Evolutionary conservation across 2,329 filamentous ascomycete genomes (phyloP), one percentile per base, ranked within the genome.

Genomic region (Aspergillus arachidicola): DNA sequence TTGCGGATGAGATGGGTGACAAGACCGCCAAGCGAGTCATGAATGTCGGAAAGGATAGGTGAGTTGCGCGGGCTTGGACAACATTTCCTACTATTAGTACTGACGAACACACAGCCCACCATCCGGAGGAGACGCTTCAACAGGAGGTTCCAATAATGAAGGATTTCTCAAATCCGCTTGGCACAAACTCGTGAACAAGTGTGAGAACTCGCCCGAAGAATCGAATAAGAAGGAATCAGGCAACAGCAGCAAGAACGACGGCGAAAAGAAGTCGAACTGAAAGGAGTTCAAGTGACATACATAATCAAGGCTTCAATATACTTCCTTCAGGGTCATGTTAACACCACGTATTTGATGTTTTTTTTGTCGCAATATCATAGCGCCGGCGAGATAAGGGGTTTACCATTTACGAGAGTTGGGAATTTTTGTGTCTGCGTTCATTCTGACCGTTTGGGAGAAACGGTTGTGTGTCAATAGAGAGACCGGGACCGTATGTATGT

Each of bases 1-100:
- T 99, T 68, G 95, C 95, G 7, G 94, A 99, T 72, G 95, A 99
- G 82, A 91, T 99, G 88, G 90, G 87, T 45, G 95, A 99, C 79
- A 93, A 94, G 82, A 92, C 87, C 32, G 95, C 95, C 38, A 95
- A 92, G 82, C 86, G 95, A 53, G 87, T 96, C 61, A 98, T 99
- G 93, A 94, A 96, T 73, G 82, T 96, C 45, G 80, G 78, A 59
- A 82, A 82, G 73, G 83, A 84, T 62, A 83, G 78, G 86, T 88
- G 80, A 82, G 85, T 76, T 59, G 32, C 12, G n/a, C 19, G 19
- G 16, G 30, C n/a, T 50, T 57, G 36, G 16, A 14, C 4, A 34
- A 10, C n/a, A 7, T 46, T 30, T 12, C n/a, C 23, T 26, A 11
- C 41, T 38, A 54, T 36, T 43, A 28, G 64, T 61, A 46, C 56